Evolutionary conservation across 2,329 filamentous ascomycete genomes (phyloP), one percentile per base, ranked within the genome.

Genomic region (Ophiostoma novo-ulmi): DNA sequence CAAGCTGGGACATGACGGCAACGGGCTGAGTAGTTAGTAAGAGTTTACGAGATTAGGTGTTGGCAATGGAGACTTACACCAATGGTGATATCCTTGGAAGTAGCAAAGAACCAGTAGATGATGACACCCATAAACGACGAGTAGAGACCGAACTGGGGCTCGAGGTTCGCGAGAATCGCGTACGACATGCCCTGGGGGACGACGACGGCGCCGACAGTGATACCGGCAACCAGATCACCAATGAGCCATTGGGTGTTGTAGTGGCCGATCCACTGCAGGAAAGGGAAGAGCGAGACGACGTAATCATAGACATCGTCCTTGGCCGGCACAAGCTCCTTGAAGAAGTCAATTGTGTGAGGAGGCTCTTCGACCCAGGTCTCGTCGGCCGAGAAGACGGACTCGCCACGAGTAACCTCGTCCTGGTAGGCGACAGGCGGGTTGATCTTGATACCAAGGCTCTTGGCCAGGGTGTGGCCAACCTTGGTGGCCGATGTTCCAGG

Each of bases 141-240:
- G 80, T 97, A 97, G 0, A 98, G 85, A 69, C 94, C 94, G 77
- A 89, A 98, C 77, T 98, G 85, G 6, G 90, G 87, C 0, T 87
- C 85, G n/a, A 98, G 84, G 72, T 89, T 86, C 64, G 94, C 94
- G 36, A 98, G 85, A 73, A 89, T 84, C 39, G 94, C 94, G 80
- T 98, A 98, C 0, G 94, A 94, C 94, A 98, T 97, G 73, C 93
- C 91, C 78, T 98, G 94, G 6, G 94, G 94, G n/a, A 98, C 92
- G 36, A 97, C 93, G 35, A 88, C 83, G 48, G 85, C 84, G n/a
- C 86, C 85, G 71, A 87, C 84, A 3, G 86, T 88, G 75, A 84
- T 81, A 71, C 91, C 94, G 72, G 95, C 94, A 71, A 98, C 89
- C 66, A 98, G 80, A 81, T 99, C 95, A 76, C 95, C 95, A 20